Evolutionary conservation across 768 basidiomycete genomes (phyloP), one percentile per base, ranked within the genome.

Genomic region (Dacryopinax spathularia): DNA sequence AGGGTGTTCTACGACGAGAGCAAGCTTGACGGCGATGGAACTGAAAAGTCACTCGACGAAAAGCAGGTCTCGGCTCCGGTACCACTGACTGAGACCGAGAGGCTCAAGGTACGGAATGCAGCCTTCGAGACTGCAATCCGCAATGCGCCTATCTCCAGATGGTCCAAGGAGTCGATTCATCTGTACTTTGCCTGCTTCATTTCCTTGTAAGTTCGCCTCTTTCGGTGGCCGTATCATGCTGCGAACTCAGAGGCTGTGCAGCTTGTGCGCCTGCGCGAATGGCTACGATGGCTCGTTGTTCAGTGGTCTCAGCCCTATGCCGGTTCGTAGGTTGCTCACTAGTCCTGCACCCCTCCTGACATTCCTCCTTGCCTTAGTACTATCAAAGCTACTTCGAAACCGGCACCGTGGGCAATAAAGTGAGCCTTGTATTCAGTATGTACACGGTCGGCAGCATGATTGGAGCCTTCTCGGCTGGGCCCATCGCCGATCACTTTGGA

Each of bases 401-500:
- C 25, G 69, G 69, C 20, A 63, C 44, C 16, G 60, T 70, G 31
- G 70, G 69, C 15, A 48, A 65, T 16, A 48, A 37, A 7, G 70
- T 70, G 1, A 65, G 66, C 29, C 62, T 71, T 31, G 69, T 71
- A 35, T 71, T 71, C 66, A 68, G 69, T 1, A 71, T 71, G 43
- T 71, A 65, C 64, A 63, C 29, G 65, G 67, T 72, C 34, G 71
- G 72, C 41, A 64, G 64, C 48, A 71, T 72, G 25, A 64, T 73
- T 35, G 72, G 73, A 56, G 69, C 72, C 9, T 72, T 68, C 60
- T 68, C 70, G 62, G 72, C 71, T 20, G 72, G 71, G 7, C 66
- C 72, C 33, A 48, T 73, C 33, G 69, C 73, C 22, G 73, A 73
- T 64, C 66, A 67, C 35, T 70, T 67, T 20, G 72, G 74, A 31